A percentile compares a stretch with the other conserved stretches of the same genome.
phyloP scores from a whole-genome alignment of 331 rosid species.

The Phaseolus coccineus region DNA sequence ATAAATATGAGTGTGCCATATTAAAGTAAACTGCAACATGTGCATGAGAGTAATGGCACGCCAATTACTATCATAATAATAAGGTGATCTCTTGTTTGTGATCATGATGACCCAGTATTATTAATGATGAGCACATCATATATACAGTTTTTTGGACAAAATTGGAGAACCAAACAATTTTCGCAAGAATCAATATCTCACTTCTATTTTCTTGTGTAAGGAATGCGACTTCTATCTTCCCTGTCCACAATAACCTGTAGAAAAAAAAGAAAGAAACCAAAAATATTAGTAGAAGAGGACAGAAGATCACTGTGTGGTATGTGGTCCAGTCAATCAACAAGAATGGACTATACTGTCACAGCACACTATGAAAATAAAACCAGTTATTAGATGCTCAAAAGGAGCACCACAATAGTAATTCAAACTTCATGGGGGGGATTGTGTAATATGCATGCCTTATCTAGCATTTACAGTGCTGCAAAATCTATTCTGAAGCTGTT shows the following conservation, averaged over 20 bases:
- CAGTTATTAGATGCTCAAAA: not conserved
- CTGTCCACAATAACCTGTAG: slow-evolving; percentile 35
- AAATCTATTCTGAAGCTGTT: slow-evolving; percentile 53
- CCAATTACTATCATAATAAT: slow-evolving; percentile 29
- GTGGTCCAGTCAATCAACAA: slow-evolving; percentile 16
- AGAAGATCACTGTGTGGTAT: slow-evolving; percentile 9
- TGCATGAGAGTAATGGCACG: slow-evolving; percentile 10
- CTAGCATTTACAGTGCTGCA: slow-evolving; percentile 41
- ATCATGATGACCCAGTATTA: slow-evolving; percentile 15
- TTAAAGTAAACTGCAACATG: not conserved
- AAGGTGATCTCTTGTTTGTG: slow-evolving; percentile 17
- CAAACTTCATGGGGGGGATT: not conserved
- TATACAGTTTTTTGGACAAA: slow-evolving; percentile 39
- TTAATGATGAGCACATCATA: slow-evolving; percentile 17
- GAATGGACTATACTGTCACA: not conserved
- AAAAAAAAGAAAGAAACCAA: slow-evolving; percentile 21
- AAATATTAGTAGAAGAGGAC: slow-evolving; percentile 35
- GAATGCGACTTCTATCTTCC: slow-evolving; percentile 30
- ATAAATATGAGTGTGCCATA: not conserved
- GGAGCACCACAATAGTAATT: slow-evolving; percentile 2
- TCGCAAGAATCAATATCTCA: slow-evolving; percentile 45
- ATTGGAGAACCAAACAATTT: slow-evolving; percentile 37
- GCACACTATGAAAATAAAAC: slow-evolving; percentile 10
- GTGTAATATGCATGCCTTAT: slow-evolving; percentile 25
- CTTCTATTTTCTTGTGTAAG: slow-evolving; percentile 17